These are phyloP conservation scores for Geotrichum australiense DNA, from an alignment of 1,139 yeast species.

Conservation along the genomic window DNA sequence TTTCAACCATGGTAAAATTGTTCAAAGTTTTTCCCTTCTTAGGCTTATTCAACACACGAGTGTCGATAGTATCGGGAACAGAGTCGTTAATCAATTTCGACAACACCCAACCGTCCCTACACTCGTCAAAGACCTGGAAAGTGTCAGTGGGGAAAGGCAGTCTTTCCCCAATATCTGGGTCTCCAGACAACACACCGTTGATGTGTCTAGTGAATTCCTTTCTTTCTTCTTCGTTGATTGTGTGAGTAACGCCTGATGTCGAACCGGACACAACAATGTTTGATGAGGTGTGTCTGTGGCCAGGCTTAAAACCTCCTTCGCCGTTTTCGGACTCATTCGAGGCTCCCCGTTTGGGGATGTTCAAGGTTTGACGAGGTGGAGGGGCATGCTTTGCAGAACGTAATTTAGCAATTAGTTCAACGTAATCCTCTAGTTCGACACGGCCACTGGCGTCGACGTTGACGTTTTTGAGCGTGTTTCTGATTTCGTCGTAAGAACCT, in stretches of 20 bases:
- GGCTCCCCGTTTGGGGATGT: conserved; percentile 22
- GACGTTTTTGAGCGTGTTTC: conserved; percentile 85
- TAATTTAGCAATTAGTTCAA: conserved; percentile 51
- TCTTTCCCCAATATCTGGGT: conserved; percentile 72
- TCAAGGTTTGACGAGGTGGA: conserved; percentile 15
- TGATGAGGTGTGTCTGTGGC: conserved; percentile 25
- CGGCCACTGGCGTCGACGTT: conserved; percentile 96
- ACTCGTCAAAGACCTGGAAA: conserved; percentile 93
- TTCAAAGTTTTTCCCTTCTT: conserved; percentile 76
- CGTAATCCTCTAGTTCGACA: conserved; percentile 93
- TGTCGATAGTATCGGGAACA: conserved; percentile 96
- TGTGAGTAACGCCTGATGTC: conserved; percentile 90
- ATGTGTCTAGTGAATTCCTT: conserved; percentile 93
- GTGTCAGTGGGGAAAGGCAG: conserved; percentile 91
- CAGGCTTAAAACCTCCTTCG: conserved; percentile 10
- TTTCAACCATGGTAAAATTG: conserved; percentile 92
- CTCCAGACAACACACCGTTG: conserved; percentile 88
- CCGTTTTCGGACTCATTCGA: background rate
- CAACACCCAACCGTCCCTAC: conserved; percentile 88
- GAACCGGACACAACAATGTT: conserved; percentile 72
- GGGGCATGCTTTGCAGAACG: conserved; percentile 31
- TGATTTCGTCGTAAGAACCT: conserved; percentile 82
- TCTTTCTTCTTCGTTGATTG: conserved; percentile 95
- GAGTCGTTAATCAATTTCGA: conserved; percentile 94
- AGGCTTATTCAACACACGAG: conserved; percentile 89